Evolutionary conservation across 106 monocot genomes (phyloP).

Genomic region (Allium sativum): DNA sequence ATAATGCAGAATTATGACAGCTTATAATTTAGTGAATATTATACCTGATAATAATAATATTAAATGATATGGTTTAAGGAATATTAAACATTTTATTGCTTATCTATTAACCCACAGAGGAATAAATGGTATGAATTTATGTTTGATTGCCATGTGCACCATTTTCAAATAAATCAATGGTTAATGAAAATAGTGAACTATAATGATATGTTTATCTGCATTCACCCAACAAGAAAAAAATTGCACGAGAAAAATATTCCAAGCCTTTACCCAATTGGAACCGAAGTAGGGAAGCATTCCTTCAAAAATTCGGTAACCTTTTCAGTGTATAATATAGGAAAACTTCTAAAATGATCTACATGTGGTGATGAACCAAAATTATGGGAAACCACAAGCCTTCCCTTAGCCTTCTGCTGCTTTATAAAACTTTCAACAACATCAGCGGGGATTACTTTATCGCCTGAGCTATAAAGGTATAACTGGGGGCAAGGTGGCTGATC

Average conservation of each 20-base stretch:
- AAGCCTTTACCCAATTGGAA: neutral
- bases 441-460: slow-evolving; percentile 73
- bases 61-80: neutral
- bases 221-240: too few relatives aligned
- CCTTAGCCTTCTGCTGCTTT: slow-evolving; percentile 38
- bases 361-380: slow-evolving; percentile 80
- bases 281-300: slow-evolving; percentile 18
- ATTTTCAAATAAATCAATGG: too few relatives aligned
- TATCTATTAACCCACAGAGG: too few relatives aligned
- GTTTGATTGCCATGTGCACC: too few relatives aligned
- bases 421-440: slow-evolving; percentile 58
- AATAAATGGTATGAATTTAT: too few relatives aligned
- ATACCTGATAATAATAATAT: too few relatives aligned
- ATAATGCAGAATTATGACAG: too few relatives aligned
- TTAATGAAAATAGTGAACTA: too few relatives aligned
- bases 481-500: slow-evolving; percentile 80
- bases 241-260: neutral
- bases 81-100: neutral
- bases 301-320: slow-evolving; percentile 63
- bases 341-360: slow-evolving; percentile 89
- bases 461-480: slow-evolving; percentile 82
- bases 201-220: too few relatives aligned
- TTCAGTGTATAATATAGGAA: slow-evolving; percentile 50
- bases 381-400: slow-evolving; percentile 41
- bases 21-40: too few relatives aligned